Conservation (phyloP, 345 rosid genomes). For the Bretschneidera sinensis region DNA sequence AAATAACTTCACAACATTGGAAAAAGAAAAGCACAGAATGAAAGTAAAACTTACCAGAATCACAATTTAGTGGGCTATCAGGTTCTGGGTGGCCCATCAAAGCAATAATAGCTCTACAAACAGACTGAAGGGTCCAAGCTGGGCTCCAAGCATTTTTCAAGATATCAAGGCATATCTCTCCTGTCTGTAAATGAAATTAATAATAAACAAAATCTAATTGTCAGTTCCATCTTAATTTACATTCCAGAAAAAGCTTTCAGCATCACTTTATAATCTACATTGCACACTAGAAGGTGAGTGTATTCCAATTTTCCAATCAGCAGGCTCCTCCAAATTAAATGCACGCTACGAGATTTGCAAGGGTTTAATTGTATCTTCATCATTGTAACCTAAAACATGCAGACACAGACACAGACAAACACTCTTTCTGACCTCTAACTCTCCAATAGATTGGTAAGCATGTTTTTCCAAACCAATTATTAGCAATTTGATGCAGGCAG, state of each 20-base stretch:
- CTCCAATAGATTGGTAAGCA: neutral
- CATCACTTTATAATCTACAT: neutral
- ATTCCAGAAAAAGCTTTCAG: neutral
- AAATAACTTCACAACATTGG: too few relatives aligned
- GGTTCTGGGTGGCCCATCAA: conserved; percentile 99
- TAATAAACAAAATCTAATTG: conserved; percentile 3
- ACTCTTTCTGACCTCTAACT: neutral
- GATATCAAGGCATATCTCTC: conserved; percentile 96
- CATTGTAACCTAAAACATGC: neutral
- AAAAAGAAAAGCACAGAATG: neutral
- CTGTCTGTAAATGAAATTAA: conserved; percentile 48
- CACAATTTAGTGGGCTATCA: conserved; percentile 94
- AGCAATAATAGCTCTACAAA: conserved; percentile 95
- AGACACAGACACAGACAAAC: neutral
- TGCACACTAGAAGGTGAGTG: neutral
- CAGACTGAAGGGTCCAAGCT: conserved; percentile 99
- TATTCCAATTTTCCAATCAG: neutral
- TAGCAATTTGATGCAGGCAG: too few relatives aligned
- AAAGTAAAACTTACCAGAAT: conserved; percentile 56
- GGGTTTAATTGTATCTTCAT: too few relatives aligned
- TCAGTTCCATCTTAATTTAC: neutral
- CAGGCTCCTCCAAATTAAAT: neutral
- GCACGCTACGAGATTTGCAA: neutral
- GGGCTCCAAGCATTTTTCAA: conserved; percentile 99
- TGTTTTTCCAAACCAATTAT: neutral